These are phyloP conservation scores for Globisporangium parvum DNA, from an alignment of 352 stramenopile genomes.

Conservation along the genomic window DNA sequence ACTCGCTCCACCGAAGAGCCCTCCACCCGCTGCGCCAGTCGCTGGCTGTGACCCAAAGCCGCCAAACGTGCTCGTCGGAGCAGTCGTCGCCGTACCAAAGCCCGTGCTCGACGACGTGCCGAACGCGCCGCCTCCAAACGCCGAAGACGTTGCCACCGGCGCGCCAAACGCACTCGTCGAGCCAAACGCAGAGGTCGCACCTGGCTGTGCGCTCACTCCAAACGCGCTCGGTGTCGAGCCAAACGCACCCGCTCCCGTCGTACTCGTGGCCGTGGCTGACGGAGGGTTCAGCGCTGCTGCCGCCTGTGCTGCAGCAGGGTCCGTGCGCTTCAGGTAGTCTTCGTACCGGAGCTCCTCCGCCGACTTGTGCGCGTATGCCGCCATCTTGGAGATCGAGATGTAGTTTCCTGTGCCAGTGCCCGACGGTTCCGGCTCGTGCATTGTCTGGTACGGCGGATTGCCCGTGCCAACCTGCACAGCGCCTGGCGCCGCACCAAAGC, in stretches of 20 bases:
- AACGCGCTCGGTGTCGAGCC: conserved; percentile 23
- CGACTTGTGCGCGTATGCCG: conserved; percentile 33
- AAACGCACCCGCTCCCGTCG: conserved; percentile 35
- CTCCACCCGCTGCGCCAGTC: conserved; percentile 19
- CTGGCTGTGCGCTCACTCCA: conserved; percentile 11
- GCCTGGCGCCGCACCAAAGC: conserved; percentile 28
- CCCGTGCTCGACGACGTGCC: conserved; percentile 15
- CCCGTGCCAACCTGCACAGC: conserved; percentile 65
- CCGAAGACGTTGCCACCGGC: conserved; percentile 11
- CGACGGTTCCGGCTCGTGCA: conserved; percentile 53
- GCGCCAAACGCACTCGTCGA: conserved; percentile 27
- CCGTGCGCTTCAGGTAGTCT: conserved; percentile 38
- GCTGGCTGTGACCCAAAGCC: conserved; percentile 46
- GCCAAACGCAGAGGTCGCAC: conserved; percentile 37
- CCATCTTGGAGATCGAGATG: conserved; percentile 35
- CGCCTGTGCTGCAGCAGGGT: conserved; percentile 27
- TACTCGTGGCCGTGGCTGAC: conserved; percentile 19
- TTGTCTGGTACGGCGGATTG: conserved; percentile 58
- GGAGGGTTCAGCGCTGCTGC: conserved; percentile 38
- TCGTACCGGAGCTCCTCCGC: conserved; percentile 35
- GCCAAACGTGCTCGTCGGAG: conserved; percentile 26
- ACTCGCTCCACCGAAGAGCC: conserved; percentile 32
- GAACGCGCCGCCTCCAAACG: conserved; percentile 36
- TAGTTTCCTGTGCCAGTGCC: conserved; percentile 48
- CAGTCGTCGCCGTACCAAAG: conserved; percentile 12